Conservation (phyloP, 2,329 filamentous ascomycete species). For the Neoscytalidium dimidiatum region DNA sequence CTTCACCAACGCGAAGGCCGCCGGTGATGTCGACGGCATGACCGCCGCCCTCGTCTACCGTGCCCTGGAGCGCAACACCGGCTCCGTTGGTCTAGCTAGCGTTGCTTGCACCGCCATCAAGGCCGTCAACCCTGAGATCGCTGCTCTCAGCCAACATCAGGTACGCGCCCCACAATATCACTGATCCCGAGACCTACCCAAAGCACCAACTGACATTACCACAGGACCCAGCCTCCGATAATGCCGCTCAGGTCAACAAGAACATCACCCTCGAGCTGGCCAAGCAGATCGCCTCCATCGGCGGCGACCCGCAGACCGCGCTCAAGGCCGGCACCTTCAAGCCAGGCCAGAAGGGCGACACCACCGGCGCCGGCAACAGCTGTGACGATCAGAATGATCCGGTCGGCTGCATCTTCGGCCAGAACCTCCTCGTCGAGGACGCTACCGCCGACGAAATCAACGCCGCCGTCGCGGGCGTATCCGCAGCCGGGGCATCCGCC, state of each 20-base stretch:
- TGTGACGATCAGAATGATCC: slow-evolving; percentile 53
- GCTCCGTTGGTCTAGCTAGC: slow-evolving; percentile 57
- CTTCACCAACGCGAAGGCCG: slow-evolving; percentile 61
- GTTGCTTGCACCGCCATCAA: slow-evolving; percentile 57
- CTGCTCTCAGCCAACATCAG: slow-evolving; percentile 65
- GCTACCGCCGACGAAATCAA: slow-evolving; percentile 55
- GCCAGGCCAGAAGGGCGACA: slow-evolving; percentile 57
- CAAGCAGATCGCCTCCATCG: slow-evolving; percentile 60
- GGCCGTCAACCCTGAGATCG: slow-evolving; percentile 67
- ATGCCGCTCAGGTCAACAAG: slow-evolving; percentile 62
- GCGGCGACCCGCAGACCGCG: slow-evolving; percentile 63
- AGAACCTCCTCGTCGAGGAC: slow-evolving; percentile 56
- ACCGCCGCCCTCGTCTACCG: slow-evolving; percentile 56
- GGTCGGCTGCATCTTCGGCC: slow-evolving; percentile 57
- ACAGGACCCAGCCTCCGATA: slow-evolving; percentile 61
- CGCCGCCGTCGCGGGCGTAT: slow-evolving; percentile 47
- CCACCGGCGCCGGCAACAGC: slow-evolving; percentile 54
- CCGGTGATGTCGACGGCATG: slow-evolving; percentile 56
- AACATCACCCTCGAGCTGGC: slow-evolving; percentile 61
- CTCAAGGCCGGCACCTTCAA: slow-evolving; percentile 61
- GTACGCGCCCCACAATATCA: background rate
- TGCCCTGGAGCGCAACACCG: slow-evolving; percentile 63
- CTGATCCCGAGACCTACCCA: no score
- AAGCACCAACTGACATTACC: no score
- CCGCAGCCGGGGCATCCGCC: slow-evolving; percentile 19